Conservation (phyloP, 352 stramenopile genomes). For the Phytophthora nicotianae region DNA sequence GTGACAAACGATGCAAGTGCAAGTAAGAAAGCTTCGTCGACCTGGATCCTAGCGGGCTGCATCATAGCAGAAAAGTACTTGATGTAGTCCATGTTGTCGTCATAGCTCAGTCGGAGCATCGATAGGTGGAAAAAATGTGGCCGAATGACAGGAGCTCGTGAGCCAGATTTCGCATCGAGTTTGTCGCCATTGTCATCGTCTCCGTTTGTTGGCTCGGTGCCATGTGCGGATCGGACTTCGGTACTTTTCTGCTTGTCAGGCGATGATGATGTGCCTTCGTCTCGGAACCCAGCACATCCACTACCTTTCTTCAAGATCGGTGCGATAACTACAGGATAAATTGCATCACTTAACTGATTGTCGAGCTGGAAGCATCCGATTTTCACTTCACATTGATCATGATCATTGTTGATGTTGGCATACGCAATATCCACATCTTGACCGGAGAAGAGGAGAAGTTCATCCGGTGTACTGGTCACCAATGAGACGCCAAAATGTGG, state of each 20-base stretch:
- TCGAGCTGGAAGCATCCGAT: conserved; percentile 85
- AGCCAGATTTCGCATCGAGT: conserved; percentile 22
- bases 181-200: conserved; percentile 20
- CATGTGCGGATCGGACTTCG: conserved; percentile 31
- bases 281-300: conserved; percentile 32
- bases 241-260: conserved; percentile 36
- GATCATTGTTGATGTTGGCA: conserved; percentile 65
- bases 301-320: conserved; percentile 54
- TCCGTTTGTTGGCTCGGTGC: conserved; percentile 20
- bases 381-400: conserved; percentile 86
- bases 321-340: conserved; percentile 87
- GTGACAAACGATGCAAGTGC: conserved; percentile 33
- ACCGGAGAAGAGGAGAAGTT: conserved; percentile 76
- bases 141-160: conserved; percentile 12
- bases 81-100: conserved; percentile 87
- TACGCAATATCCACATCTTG: conserved; percentile 73
- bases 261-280: conserved; percentile 10
- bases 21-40: conserved; percentile 39
- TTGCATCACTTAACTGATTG: conserved; percentile 73
- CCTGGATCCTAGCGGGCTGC: conserved; percentile 53
- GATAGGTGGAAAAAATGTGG: conserved; percentile 80
- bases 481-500: conserved; percentile 74
- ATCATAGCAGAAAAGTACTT: conserved; percentile 88
- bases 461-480: conserved; percentile 74
- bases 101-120: conserved; percentile 76